Base-by-base conservation (phyloP, 2,329 filamentous ascomycete genomes). In the Trichoderma sp. region DNA sequence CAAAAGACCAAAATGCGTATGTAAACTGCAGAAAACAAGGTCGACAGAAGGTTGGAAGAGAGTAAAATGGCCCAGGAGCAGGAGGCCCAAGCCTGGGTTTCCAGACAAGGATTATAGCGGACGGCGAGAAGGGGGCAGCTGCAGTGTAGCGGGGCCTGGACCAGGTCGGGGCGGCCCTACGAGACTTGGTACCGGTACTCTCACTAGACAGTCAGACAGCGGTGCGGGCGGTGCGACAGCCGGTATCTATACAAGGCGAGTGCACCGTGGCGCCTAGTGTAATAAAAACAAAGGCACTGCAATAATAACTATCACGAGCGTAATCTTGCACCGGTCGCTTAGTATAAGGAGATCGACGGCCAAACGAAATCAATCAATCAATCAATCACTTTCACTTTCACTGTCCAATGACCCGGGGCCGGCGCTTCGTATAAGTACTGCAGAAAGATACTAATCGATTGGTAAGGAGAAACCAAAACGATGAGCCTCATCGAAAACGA, bases 81-180 rank as follows among this genome's bases (percentile, higher is more conserved):
- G 64, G 71, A 75, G 63, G 71, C 53, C 67, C 64, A 50, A 68
- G 56, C 35, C 68, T 9, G 12, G 68, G 45, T 65, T 65, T 73
- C 67, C 35, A 64, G 67, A 71, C 68, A 56, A 59, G 74, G 74
- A 41, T 75, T 75, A 68, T 53, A 64, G 41, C 56, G 76, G 21
- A 53, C 76, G 27, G 56, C 27, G 56, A 66, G 71, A 73, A 69
- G 75, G 67, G 71, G 71, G 71, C 71, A 33, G 31, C 71, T 74
- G 71, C 71, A 60, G 63, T 16, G 21, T 50, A 67, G 63, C 63
- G 71, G 71, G 35, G 71, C 71, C 71, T 2, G 29, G 60, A 74
- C 71, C 50, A 67, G 62, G 45, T 60, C 53, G 45, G 63, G 45
- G 60, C 71, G 64, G 71, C 71, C 71, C 59, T 74, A 67, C 27